These are phyloP conservation scores for Purpureocillium lavendulum DNA, from an alignment of 2,329 filamentous ascomycete species.

Conservation along the genomic window DNA sequence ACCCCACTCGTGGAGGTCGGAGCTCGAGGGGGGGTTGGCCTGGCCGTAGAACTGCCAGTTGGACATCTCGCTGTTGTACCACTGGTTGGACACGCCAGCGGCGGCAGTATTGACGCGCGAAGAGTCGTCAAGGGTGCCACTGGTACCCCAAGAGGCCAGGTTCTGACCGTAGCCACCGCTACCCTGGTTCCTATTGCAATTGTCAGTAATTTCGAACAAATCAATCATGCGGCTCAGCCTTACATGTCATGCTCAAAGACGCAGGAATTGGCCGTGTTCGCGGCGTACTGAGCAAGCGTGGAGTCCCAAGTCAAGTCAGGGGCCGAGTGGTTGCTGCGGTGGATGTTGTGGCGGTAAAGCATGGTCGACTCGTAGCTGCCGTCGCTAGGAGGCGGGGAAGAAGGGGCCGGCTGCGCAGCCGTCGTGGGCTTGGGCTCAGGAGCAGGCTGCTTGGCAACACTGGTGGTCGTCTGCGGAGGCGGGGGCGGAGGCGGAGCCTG, in stretches of 20 bases:
- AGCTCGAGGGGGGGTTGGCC: slow-evolving; percentile 46
- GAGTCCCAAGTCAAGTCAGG: slow-evolving; percentile 56
- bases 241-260: slow-evolving; percentile 70
- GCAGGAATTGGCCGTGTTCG: slow-evolving; percentile 56
- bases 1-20: slow-evolving; percentile 58
- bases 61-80: slow-evolving; percentile 77
- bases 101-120: slow-evolving; percentile 47
- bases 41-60: slow-evolving; percentile 53
- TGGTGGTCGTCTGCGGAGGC: neutral
- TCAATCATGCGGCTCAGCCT: slow-evolving; percentile 22
- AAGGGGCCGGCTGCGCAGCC: slow-evolving; percentile 4
- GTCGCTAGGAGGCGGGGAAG: neutral
- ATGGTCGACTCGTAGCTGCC: slow-evolving; percentile 29
- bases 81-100: slow-evolving; percentile 67
- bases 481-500: neutral
- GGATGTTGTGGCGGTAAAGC: slow-evolving; percentile 73
- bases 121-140: slow-evolving; percentile 18
- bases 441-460: slow-evolving; percentile 2
- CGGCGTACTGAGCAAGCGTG: slow-evolving; percentile 55
- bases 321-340: slow-evolving; percentile 75
- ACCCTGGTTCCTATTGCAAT: slow-evolving; percentile 43
- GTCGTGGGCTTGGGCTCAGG: slow-evolving; percentile 2
- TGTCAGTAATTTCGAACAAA: neutral
- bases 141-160: slow-evolving; percentile 58
- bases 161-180: slow-evolving; percentile 80